These are phyloP conservation scores for Botrytis paeoniae DNA, from an alignment of 2,329 filamentous ascomycete species.

Conservation along the genomic window DNA sequence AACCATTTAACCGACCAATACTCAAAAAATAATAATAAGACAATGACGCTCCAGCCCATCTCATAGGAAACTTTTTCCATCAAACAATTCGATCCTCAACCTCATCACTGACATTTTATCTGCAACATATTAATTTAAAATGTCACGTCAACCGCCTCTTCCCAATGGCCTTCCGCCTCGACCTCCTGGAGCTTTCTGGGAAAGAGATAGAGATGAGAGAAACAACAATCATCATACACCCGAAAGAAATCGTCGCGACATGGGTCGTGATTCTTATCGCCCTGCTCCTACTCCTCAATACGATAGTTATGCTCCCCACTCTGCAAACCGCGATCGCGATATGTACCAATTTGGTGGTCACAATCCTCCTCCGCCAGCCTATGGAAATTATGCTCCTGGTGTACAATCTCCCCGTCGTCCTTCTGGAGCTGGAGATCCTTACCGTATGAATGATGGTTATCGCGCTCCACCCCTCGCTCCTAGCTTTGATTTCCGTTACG, in stretches of 20 bases:
- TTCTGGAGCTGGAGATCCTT: background rate
- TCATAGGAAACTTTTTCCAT: background rate
- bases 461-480: slow-evolving; percentile 21
- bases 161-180: slow-evolving; percentile 32
- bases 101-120: background rate
- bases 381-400: slow-evolving; percentile 20
- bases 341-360: slow-evolving; percentile 33
- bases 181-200: slow-evolving; percentile 5
- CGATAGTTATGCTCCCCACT: slow-evolving; percentile 17
- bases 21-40: background rate
- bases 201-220: background rate
- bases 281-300: slow-evolving; percentile 15
- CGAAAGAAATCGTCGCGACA: background rate
- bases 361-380: slow-evolving; percentile 16
- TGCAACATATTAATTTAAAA: slow-evolving; percentile 11
- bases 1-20: background rate
- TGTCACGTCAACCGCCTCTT: slow-evolving; percentile 35
- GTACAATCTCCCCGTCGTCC: slow-evolving; percentile 25
- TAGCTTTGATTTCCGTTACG: slow-evolving; percentile 36
- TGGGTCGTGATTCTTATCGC: slow-evolving; percentile 28
- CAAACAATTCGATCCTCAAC: background rate
- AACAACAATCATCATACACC: slow-evolving; percentile 9
- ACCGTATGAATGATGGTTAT: slow-evolving; percentile 19
- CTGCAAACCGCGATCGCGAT: slow-evolving; percentile 16
- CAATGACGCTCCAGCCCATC: background rate